Base-by-base conservation (phyloP, 176 grass and related monocot species). In the Typha latifolia region DNA sequence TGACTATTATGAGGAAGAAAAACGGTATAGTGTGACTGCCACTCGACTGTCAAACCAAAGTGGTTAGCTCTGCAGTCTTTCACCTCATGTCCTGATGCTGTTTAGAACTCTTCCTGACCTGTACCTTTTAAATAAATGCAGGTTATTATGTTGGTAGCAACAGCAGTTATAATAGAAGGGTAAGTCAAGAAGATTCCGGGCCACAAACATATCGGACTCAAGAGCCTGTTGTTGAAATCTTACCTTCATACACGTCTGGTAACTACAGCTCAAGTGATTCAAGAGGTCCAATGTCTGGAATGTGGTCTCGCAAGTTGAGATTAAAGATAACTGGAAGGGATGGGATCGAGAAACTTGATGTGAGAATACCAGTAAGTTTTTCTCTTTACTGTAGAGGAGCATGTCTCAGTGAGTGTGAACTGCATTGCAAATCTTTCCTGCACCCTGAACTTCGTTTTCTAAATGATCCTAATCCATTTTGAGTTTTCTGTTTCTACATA, bases 1-100 rank as follows among this genome's bases (percentile, higher is more conserved):
- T 81, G 69, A 72, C 24, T 97, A 97, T 84, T 93, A 93, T 62
- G 85, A 97, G 81, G 94, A 97, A 74, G 86, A 93, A 77, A 86
- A 87, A 65, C 74, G 3, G 73, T 93, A 97, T 16, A 66, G 64
- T 49, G 74, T 82, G 1, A 67, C 73, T 69, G 74, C 76, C 78
- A n/a, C 70, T 52, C 78, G 82, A 48, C 61, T 82, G 56, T 92
- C 78, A 14, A 79, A 86, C 66, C 11, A 31, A 32, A 89, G 59
- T 19, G 69, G 88, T 96, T 64, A 76, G 74, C 24, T 14, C 12
- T 55, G 32, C 18, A 68, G 19, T 43, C 5, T 2, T 2, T 19
- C 53, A 9, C 16, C 14, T 59, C 53, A 22, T 59, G 20, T 21
- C 53, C 18, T 59, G 20, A 19, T 59, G 4, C 8, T 9, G 9